These are phyloP conservation scores for Penicillium verrucosum DNA, from an alignment of 2,329 filamentous ascomycete species.

Conservation along the genomic window DNA sequence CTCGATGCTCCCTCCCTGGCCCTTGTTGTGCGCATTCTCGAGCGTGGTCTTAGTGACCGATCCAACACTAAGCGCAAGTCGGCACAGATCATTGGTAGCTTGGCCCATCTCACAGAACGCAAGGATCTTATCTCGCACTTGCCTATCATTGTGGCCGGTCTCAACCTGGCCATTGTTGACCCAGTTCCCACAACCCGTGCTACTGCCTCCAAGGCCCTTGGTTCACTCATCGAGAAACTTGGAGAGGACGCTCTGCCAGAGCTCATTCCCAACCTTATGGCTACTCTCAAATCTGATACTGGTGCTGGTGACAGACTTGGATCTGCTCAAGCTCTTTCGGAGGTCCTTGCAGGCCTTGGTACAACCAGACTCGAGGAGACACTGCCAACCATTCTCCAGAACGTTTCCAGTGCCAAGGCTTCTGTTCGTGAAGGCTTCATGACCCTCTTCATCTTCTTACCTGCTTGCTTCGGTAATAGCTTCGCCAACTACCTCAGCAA, in stretches of 20 bases:
- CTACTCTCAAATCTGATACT: slow-evolving; percentile 94
- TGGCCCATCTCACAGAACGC: slow-evolving; percentile 93
- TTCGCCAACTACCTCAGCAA: slow-evolving; percentile 93
- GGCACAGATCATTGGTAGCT: slow-evolving; percentile 93
- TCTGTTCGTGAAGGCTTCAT: slow-evolving; percentile 97
- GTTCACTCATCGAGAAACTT: slow-evolving; percentile 95
- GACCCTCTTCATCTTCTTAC: slow-evolving; percentile 98
- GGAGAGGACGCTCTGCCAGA: slow-evolving; percentile 96
- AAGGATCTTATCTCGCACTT: slow-evolving; percentile 90
- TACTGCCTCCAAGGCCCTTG: slow-evolving; percentile 91
- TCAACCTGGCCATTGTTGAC: slow-evolving; percentile 86
- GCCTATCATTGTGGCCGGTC: slow-evolving; percentile 84
- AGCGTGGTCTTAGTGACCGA: slow-evolving; percentile 84
- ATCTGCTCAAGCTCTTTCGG: slow-evolving; percentile 91
- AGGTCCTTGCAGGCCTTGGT: slow-evolving; percentile 91
- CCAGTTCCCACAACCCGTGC: slow-evolving; percentile 94
- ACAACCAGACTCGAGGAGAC: slow-evolving; percentile 93
- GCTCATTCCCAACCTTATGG: slow-evolving; percentile 95
- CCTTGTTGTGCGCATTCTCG: slow-evolving; percentile 89
- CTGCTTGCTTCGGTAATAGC: slow-evolving; percentile 97
- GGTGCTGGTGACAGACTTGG: slow-evolving; percentile 93
- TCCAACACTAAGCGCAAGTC: slow-evolving; percentile 96
- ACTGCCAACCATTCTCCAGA: slow-evolving; percentile 91
- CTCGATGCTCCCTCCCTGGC: slow-evolving; percentile 95
- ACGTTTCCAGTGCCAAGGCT: slow-evolving; percentile 85